A percentile compares a stretch with the other conserved stretches of the same genome.
phyloP scores from a whole-genome alignment of 2,329 filamentous ascomycete species.

The Penicillium sp. region DNA sequence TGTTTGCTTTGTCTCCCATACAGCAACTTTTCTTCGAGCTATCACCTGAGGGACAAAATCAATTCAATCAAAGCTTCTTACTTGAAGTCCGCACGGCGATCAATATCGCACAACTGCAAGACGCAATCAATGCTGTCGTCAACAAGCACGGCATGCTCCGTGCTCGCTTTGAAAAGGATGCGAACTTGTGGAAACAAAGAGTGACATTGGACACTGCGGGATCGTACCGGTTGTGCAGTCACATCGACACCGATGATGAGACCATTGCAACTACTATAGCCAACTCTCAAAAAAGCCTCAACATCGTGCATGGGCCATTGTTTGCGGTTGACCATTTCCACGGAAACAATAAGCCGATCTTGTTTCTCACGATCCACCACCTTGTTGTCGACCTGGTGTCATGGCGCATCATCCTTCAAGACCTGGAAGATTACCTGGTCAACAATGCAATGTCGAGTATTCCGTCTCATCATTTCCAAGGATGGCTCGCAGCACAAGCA shows the following conservation, averaged over 20 bases:
- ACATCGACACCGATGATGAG: background rate
- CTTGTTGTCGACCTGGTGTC: conserved; percentile 17
- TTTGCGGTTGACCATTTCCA: background rate
- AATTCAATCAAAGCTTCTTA: background rate
- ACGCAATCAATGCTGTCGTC: background rate
- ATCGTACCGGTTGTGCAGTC: background rate
- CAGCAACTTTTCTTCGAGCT: background rate
- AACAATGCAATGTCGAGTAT: conserved; percentile 45
- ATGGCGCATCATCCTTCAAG: conserved; percentile 14
- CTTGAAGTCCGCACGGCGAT: background rate
- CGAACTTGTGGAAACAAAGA: background rate
- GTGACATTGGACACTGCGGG: background rate
- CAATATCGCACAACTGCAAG: background rate
- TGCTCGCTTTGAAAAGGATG: background rate
- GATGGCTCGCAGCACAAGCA: conserved; percentile 38
- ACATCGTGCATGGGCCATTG: background rate
- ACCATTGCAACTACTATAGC: background rate
- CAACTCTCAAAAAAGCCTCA: no score
- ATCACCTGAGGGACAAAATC: background rate
- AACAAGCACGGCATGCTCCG: background rate
- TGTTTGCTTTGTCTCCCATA: background rate
- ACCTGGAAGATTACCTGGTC: conserved; percentile 32
- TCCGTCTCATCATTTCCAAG: conserved; percentile 53
- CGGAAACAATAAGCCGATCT: background rate
- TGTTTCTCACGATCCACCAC: conserved; percentile 6